Conservation (phyloP, 257 asterid species). For the Ajuga chamaepitys region DNA sequence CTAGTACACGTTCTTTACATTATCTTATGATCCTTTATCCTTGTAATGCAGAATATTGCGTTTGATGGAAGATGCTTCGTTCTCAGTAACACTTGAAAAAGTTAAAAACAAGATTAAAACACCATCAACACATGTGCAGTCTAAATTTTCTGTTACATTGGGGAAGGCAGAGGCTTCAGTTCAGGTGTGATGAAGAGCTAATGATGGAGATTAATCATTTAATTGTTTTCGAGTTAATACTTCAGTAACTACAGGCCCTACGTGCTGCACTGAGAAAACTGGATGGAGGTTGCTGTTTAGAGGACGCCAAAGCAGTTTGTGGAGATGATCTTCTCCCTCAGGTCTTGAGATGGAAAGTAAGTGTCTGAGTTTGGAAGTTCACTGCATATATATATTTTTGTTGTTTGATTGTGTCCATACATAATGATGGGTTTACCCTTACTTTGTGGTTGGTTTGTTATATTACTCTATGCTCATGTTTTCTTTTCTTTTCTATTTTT, state of each 20-base stretch:
- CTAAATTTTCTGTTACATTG: conserved; percentile 38
- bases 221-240: neutral
- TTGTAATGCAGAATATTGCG: conserved; percentile 43
- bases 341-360: conserved; percentile 70
- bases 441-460: neutral
- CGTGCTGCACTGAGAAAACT: conserved; percentile 60
- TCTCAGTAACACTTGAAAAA: conserved; percentile 45
- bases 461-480: no score
- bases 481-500: no score
- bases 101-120: conserved; percentile 26
- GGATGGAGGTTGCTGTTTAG: conserved; percentile 58
- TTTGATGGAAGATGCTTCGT: conserved; percentile 48
- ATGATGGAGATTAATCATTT: conserved; percentile 4
- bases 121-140: conserved; percentile 44
- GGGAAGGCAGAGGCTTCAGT: conserved; percentile 76
- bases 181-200: conserved; percentile 37
- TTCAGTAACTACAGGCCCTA: conserved; percentile 48
- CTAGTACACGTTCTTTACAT: neutral
- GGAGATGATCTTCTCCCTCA: conserved; percentile 62
- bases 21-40: neutral
- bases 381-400: neutral
- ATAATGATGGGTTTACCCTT: neutral
- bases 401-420: neutral
- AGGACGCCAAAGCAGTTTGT: conserved; percentile 82
- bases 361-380: conserved; percentile 2